Base-by-base conservation (phyloP, 2,329 filamentous ascomycete species). In the Aspergillus cejpii region DNA sequence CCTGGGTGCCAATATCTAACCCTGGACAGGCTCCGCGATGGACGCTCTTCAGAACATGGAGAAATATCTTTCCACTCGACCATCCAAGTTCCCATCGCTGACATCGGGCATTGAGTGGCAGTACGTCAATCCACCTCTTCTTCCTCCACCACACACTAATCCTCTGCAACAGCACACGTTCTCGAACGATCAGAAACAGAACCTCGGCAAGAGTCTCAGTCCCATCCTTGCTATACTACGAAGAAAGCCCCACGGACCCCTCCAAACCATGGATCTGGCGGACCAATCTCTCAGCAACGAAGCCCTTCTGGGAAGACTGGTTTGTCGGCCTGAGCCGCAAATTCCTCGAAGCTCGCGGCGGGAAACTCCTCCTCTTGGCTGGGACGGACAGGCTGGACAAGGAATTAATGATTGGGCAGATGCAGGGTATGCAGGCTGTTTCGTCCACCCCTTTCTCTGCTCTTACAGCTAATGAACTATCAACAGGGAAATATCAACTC, bases 31-130 rank as follows among this genome's bases (percentile, higher is more conserved):
- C 8, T 94, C 87, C 0, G 92, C 92, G 26, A 91, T 98, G 67
- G 92, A 97, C 64, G 91, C 92, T 2, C 75, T 98, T 42, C 83
- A 89, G 65, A 90, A 85, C 66, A 98, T 98, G 92, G 85, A 92
- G 54, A 85, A 83, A 2, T 96, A 96, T 65, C 77, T 98, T 15
- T 83, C 85, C 1, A 89, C 84, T 3, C 78, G 92, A 17, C 92
- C 92, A 0, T 73, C 74, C 6, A 80, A 82, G 1, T 98, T 98
- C 59, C 73, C 80, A n/a, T 84, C 81, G 10, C 56, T 95, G 14
- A 76, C 85, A 51, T 79, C 85, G 3, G 91, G 84, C 5, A 88
- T 98, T 53, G 87, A 94, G 58, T 98, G 92, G 92, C 92, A 98
- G 72, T 74, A 65, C 44, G 72, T 64, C 37, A 21, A 37, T 14